Evolutionary conservation across 768 basidiomycete species (phyloP).

Genomic region (Ramaria sp.): DNA sequence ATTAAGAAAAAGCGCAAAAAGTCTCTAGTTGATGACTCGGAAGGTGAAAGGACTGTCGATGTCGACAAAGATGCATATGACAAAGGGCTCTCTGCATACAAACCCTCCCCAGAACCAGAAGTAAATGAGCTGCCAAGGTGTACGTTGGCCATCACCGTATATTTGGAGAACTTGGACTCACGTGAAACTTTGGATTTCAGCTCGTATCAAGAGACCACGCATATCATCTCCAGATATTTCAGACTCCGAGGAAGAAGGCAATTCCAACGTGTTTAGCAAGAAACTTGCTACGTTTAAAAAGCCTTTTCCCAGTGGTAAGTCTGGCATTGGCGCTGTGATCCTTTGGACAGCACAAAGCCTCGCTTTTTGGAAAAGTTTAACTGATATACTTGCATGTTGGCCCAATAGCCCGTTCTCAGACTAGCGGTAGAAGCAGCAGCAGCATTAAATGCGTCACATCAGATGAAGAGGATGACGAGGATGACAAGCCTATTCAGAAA

Average conservation of each 20-base stretch:
- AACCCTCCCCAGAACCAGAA: conserved; percentile 14
- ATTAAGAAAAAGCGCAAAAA: conserved; percentile 47
- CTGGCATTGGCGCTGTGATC: neutral
- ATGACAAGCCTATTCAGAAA: neutral
- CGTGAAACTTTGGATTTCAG: neutral
- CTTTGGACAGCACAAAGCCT: neutral
- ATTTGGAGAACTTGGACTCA: neutral
- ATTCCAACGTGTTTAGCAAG: conserved; percentile 6
- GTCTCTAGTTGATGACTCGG: conserved; percentile 56
- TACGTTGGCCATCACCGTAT: neutral
- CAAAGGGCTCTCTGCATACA: conserved; percentile 11
- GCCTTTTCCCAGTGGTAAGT: neutral
- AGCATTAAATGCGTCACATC: conserved; percentile 4
- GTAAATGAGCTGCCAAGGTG: neutral
- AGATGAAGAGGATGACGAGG: neutral
- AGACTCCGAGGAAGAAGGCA: conserved; percentile 1
- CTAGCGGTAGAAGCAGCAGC: conserved; percentile 1
- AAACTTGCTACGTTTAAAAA: conserved; percentile 12
- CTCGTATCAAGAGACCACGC: conserved; percentile 10
- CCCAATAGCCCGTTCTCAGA: neutral
- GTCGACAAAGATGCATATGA: conserved; percentile 12
- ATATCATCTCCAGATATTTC: conserved; percentile 9
- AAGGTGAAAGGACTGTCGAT: conserved; percentile 38
- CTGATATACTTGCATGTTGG: neutral
- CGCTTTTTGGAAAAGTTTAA: neutral